Evolutionary conservation across 2,329 filamentous ascomycete species (phyloP), one percentile per base, ranked within the genome.

Genomic region (Neofusicoccum umdonicola): DNA sequence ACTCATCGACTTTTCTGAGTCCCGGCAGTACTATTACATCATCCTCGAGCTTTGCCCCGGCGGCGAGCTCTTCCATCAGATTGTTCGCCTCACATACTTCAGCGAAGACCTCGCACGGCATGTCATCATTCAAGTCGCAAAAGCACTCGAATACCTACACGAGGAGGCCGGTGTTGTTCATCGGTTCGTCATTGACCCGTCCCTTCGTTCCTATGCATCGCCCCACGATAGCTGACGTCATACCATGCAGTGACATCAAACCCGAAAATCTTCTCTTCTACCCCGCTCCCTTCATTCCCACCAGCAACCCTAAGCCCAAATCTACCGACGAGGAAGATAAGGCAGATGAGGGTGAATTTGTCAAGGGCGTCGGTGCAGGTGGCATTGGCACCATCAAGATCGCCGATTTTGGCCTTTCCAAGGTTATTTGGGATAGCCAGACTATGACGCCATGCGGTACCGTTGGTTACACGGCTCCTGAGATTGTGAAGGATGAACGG

Each of bases 371-470:
- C 41, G 95, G 95, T 47, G 85, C 91, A 0, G 95, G 95, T 65
- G 95, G 94, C 45, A 99, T 99, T 68, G 95, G 95, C 37, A 83
- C 86, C 68, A 97, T 99, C 81, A 98, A 99, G 83, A 94, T 99
- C 77, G 95, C 95, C 74, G 95, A 99, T 74, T 99, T 99, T 75
- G 95, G 95, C 63, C 83, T 99, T 9, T 97, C 94, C 68, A 99
- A 99, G 80, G 91, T 99, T 69, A 92, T 99, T 15, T 99, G 95
- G 95, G 95, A 98, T 72, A 95, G 88, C 70, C 91, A 96, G 75
- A 99, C 95, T 9, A 98, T 97, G 92, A 99, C 95, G 3, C 95
- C 95, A n/a, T 99, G 95, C 77, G 95, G 95, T 65, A 99, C 95
- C 0, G 95, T 98, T 65, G 95, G 95, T 48, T 99, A 99, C 80